Evolutionary conservation across 75 land plant species (phyloP).

Genomic region (Pinus albicaulis): DNA sequence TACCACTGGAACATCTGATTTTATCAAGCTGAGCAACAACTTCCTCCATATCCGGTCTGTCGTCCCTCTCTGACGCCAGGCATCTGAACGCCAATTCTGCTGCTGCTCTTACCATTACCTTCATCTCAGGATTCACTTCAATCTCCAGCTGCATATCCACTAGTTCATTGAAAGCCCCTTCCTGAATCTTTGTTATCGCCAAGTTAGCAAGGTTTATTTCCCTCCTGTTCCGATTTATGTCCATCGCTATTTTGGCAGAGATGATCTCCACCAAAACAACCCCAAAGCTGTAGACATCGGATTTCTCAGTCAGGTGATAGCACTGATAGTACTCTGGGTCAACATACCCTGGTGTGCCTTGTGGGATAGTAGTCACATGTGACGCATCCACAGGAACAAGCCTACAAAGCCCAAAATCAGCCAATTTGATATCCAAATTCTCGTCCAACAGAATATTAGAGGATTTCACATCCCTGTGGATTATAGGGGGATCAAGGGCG

Average conservation of each 20-base stretch:
- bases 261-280: slow-evolving; percentile 38
- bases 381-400: slow-evolving; percentile 18
- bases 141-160: slow-evolving; percentile 26
- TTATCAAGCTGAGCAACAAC: slow-evolving; percentile 5
- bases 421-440: slow-evolving; percentile 30
- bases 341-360: slow-evolving; percentile 40
- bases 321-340: slow-evolving; percentile 39
- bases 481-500: slow-evolving; percentile 19
- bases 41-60: slow-evolving; percentile 35
- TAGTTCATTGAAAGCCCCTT: slow-evolving; percentile 19
- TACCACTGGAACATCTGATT: too few relatives aligned
- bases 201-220: slow-evolving; percentile 26
- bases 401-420: slow-evolving; percentile 42
- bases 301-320: slow-evolving; percentile 37
- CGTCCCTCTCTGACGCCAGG: slow-evolving; percentile 30
- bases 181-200: slow-evolving; percentile 19
- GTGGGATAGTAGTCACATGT: slow-evolving; percentile 35
- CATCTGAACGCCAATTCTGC: slow-evolving; percentile 39
- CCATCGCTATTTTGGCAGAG: slow-evolving; percentile 31
- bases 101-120: slow-evolving; percentile 15
- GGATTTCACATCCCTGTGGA: slow-evolving; percentile 38
- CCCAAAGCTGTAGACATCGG: slow-evolving; percentile 49
- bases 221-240: slow-evolving; percentile 19
- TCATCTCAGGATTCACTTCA: background rate
- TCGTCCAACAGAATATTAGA: slow-evolving; percentile 28